Evolutionary conservation across 306 rosid species (phyloP), one percentile per base, ranked within the genome.

Genomic region (Amphicarpaea edgeworthii): DNA sequence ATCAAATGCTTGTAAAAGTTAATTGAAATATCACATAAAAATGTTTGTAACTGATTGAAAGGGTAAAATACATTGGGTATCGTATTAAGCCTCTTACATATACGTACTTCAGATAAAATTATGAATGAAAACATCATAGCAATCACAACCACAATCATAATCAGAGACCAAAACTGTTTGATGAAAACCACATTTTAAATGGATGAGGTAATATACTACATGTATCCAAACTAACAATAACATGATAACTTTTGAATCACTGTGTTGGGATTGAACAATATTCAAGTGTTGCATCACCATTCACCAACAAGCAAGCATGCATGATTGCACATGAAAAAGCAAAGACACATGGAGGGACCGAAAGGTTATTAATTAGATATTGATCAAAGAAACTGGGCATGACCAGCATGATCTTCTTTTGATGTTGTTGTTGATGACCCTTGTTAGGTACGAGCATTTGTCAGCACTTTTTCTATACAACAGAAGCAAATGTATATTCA

Each of bases 361-460:
- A 70, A 77, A 63, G 40, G 43, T 4, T 26, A 34, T 23, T 47
- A 66, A 43, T 23, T 47, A 66, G 37, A 34, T 72, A 58, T 37
- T 12, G 50, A 72, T 65, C 9, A 61, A n/a, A n/a, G n/a, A n/a
- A 79, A 53, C 17, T 70, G 15, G 28, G 51, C 20, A 68, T 41
- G 75, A 12, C 49, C 60, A n/a, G n/a, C n/a, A 55, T 67, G 23
- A 55, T 78, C 14, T 41, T 37, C 8, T 28, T 28, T 28, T 1
- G n/a, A n/a, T n/a, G n/a, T 3, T 28, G 32, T 73, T 10, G 20
- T 3, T 55, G 54, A 77, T 70, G 8, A 77, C 42, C 51, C 17
- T 28, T 23, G 76, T 72, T 76, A 65, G 82, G 79, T 77, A 24
- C 6, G 57, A 2, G 7, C 68, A 76, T 58, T 79, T 55, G 64